phyloP scores from a whole-genome alignment of 2,329 filamentous ascomycete species.

The Grosmannia huntii region DNA sequence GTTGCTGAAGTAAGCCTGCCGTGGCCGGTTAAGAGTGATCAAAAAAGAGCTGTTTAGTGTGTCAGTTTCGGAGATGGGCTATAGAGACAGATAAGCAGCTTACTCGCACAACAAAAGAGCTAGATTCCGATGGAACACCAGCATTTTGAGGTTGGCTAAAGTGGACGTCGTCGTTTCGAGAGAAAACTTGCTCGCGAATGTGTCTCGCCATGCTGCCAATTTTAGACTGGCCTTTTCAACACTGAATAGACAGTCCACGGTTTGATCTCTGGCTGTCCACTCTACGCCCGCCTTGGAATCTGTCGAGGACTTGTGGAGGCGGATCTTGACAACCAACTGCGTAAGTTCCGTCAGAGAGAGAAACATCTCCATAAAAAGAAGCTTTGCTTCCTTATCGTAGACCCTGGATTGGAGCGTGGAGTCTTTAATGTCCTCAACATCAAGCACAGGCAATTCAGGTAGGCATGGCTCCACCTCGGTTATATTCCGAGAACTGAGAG shows the following conservation, averaged over 20 bases:
- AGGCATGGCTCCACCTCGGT: neutral
- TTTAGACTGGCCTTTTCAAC: neutral
- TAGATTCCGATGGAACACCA: neutral
- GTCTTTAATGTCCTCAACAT: neutral
- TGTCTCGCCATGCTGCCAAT: neutral
- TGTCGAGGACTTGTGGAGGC: neutral
- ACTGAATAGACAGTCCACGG: neutral
- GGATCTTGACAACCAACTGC: neutral
- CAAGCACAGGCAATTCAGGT: neutral
- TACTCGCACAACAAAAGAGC: slow-evolving; percentile 1
- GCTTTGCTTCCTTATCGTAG: neutral
- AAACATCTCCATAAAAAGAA: neutral
- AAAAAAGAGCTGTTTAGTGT: neutral
- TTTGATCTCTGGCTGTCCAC: neutral
- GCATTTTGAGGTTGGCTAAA: slow-evolving; percentile 1
- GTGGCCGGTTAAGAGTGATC: neutral
- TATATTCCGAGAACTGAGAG: neutral
- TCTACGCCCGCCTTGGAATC: neutral
- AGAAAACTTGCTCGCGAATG: neutral
- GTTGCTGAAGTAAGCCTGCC: neutral
- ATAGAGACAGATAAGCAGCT: neutral
- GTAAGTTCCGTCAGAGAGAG: neutral
- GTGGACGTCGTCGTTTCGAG: neutral
- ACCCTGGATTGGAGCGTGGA: neutral
- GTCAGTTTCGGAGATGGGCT: neutral